Conservation (phyloP, 208 protist species). For the Wallacemonas collosoma region DNA sequence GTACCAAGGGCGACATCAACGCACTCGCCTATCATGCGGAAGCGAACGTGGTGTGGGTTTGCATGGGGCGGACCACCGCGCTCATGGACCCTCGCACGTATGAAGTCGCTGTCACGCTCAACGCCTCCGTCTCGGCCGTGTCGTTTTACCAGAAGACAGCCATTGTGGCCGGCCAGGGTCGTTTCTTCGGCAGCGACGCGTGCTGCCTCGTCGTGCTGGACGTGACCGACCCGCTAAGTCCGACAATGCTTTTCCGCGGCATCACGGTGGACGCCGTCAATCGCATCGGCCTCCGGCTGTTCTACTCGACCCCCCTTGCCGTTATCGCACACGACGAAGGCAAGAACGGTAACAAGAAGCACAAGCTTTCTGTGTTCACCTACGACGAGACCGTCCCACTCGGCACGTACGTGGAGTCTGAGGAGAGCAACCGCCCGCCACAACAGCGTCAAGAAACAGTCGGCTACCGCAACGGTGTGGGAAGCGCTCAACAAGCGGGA, state of each 20-base stretch:
- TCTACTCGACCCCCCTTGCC: constrained; percentile 58
- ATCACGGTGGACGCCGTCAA: constrained; percentile 32
- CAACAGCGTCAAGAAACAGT: constrained; percentile 17
- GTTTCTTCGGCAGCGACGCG: constrained; percentile 38
- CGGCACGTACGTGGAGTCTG: constrained; percentile 35
- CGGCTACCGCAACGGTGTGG: constrained; percentile 5
- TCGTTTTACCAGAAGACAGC: constrained; percentile 71
- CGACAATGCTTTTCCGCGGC: constrained; percentile 64
- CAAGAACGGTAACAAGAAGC: constrained; percentile 36
- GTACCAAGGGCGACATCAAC: constrained; percentile 66
- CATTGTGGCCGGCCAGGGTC: constrained; percentile 70
- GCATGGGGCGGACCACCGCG: constrained; percentile 46
- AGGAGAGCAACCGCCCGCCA: constrained; percentile 26
- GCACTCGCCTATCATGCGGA: constrained; percentile 70
- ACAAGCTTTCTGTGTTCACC: constrained; percentile 70
- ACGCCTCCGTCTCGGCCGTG: constrained; percentile 56
- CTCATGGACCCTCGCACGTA: constrained; percentile 68
- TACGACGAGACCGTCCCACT: constrained; percentile 58
- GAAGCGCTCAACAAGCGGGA: too few relatives aligned
- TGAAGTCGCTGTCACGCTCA: constrained; percentile 42
- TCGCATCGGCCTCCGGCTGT: constrained; percentile 62
- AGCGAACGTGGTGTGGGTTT: constrained; percentile 69
- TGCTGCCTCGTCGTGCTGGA: constrained; percentile 72
- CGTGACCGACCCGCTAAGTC: constrained; percentile 50
- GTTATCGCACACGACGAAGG: constrained; percentile 52